Base-by-base conservation (phyloP, 176 grass and related monocot genomes). In the Cenchrus purpureus region DNA sequence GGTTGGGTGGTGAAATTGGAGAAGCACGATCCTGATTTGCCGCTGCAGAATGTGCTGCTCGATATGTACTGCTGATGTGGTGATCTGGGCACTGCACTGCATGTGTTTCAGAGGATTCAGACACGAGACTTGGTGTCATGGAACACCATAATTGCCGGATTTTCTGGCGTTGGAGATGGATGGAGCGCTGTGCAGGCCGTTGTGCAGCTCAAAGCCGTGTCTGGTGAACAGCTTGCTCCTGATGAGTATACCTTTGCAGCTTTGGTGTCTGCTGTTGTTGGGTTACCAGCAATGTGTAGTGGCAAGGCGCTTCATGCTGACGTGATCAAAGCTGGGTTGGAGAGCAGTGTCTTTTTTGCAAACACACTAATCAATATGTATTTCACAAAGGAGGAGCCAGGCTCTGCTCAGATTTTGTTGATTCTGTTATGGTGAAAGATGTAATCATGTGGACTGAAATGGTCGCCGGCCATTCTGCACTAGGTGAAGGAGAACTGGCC, bases 281-380 rank as follows among this genome's bases (percentile, higher is more conserved):
- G 71, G 89, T 90, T 98, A 69, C 89, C 89, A 28, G 86, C 87
- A 73, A 79, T 75, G 25, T 73, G 13, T 51, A 91, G 91, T 67
- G 95, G 93, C 50, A 93, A 81, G 80, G 89, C 89, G 12, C 87
- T 98, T 86, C 95, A 98, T 85, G 83, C 82, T 4, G 37, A 82
- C 76, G 85, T 88, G 22, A 87, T 95, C 74, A 95, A 88, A 80
- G 7, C 42, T 43, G 95, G 93, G 60, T 61, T 90, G 16, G 89
- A 95, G 68, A 56, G 17, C 68, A 93, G 85, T 5, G 53, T 95
- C 49, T 94, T 91, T 81, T 87, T 98, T 54, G 89, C 80, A 0
- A 95, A 94, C 83, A 95, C 96, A 17, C 76, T 95, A 51, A 93
- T 98, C 84, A 95, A 94, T 48, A 95, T 98, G 93, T 98, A 98